Conservation (phyloP, 306 rosid genomes). For the Pterocarpus macrocarpus region DNA sequence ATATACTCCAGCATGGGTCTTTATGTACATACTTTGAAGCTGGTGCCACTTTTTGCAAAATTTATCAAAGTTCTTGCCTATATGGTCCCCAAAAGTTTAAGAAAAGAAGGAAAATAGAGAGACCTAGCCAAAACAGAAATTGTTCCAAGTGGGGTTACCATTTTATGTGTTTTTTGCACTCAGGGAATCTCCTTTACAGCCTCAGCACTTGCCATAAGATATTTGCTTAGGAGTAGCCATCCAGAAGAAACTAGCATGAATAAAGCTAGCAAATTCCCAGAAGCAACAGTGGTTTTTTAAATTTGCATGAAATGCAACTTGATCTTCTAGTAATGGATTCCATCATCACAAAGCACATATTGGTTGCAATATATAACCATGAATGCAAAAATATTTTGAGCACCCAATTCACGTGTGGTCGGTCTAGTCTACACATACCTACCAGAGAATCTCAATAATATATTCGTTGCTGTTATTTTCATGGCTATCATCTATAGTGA, state of each 20-base stretch:
- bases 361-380: slow-evolving; percentile 42
- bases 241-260: slow-evolving; percentile 21
- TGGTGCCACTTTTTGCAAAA: slow-evolving; percentile 39
- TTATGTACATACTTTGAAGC: slow-evolving; percentile 28
- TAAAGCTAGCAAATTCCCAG: slow-evolving; percentile 42
- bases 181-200: slow-evolving; percentile 56
- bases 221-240: slow-evolving; percentile 36
- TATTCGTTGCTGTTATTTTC: slow-evolving; percentile 6
- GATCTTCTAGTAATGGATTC: slow-evolving; percentile 48
- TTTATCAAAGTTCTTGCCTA: slow-evolving; percentile 9
- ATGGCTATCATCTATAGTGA: slow-evolving; percentile 19
- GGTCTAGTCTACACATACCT: slow-evolving; percentile 47
- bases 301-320: slow-evolving; percentile 48
- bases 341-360: slow-evolving; percentile 51
- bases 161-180: slow-evolving; percentile 24
- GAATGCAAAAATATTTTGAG: slow-evolving; percentile 29
- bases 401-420: slow-evolving; percentile 49
- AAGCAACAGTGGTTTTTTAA: slow-evolving; percentile 34
- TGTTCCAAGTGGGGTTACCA: slow-evolving; percentile 22
- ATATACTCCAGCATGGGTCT: slow-evolving; percentile 26
- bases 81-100: slow-evolving; percentile 41
- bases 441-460: slow-evolving; percentile 31
- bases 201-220: slow-evolving; percentile 44
- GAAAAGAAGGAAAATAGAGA: background rate
- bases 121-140: slow-evolving; percentile 1